Evolutionary conservation across 495 filamentous ascomycete species (phyloP).

Genomic region (Venustampulla echinocandica): DNA sequence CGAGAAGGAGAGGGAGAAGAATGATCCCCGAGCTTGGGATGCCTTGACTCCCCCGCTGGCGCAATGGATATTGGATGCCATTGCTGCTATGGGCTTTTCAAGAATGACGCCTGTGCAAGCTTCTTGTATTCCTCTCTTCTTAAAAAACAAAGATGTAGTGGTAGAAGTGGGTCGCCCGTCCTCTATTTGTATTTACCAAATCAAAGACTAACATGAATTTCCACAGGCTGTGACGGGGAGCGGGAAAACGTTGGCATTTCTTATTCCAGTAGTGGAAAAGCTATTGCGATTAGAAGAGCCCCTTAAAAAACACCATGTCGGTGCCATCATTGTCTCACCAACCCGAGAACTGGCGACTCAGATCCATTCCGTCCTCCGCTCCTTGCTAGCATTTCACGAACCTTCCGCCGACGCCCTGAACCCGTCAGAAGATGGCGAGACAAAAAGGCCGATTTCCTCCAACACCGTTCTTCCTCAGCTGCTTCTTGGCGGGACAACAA

Average conservation of each 20-base stretch:
- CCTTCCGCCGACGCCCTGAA: slow-evolving; percentile 60
- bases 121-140: slow-evolving; percentile 84
- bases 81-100: slow-evolving; percentile 73
- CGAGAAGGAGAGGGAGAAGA: too few species aligned
- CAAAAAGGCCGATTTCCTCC: slow-evolving; percentile 42
- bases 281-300: slow-evolving; percentile 63
- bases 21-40: slow-evolving; percentile 63
- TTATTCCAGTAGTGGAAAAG: slow-evolving; percentile 83
- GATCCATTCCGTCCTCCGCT: slow-evolving; percentile 74
- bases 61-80: slow-evolving; percentile 82
- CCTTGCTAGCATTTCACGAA: slow-evolving; percentile 71
- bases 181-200: background rate
- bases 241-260: slow-evolving; percentile 86
- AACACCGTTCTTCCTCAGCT: slow-evolving; percentile 73
- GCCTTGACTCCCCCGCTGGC: slow-evolving; percentile 69
- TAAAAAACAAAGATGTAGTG: slow-evolving; percentile 91
- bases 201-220: slow-evolving; percentile 1
- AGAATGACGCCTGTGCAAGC: slow-evolving; percentile 93
- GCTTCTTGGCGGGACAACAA: slow-evolving; percentile 76
- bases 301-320: slow-evolving; percentile 79
- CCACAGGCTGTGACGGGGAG: slow-evolving; percentile 78
- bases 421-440: slow-evolving; percentile 37
- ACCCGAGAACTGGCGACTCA: slow-evolving; percentile 89
- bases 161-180: slow-evolving; percentile 50
- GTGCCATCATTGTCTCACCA: slow-evolving; percentile 83